Conservation (phyloP, 768 basidiomycete species). For the Boletellus emodensis region DNA sequence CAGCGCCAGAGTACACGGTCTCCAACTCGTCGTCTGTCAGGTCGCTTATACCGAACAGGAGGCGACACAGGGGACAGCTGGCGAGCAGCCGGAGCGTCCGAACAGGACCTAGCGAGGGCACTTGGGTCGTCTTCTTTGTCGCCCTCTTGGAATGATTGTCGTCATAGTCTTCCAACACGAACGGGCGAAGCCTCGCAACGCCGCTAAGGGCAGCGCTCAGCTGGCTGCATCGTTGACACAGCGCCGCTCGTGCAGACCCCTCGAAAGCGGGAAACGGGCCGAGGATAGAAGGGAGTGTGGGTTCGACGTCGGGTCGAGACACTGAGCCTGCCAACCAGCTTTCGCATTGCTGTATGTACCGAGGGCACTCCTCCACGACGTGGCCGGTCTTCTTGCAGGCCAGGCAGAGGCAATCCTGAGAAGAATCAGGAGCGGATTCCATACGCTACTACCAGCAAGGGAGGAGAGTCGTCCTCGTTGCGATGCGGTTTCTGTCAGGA, state of each 20-base stretch:
- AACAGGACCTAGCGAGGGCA: constrained; percentile 4
- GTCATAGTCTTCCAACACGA: neutral
- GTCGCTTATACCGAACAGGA: constrained; percentile 9
- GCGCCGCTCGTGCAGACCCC: neutral
- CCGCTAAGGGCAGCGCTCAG: neutral
- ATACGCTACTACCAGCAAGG: neutral
- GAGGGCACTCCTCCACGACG: constrained; percentile 1
- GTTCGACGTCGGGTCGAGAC: neutral
- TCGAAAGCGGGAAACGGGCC: neutral
- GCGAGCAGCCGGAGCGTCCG: constrained; percentile 5
- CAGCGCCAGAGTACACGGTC: neutral
- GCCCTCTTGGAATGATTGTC: neutral
- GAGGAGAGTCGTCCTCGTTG: neutral
- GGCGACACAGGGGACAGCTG: constrained; percentile 9
- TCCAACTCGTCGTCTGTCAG: constrained; percentile 2
- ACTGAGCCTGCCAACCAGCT: neutral
- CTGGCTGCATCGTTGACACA: constrained; percentile 5
- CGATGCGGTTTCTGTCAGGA: too few species aligned
- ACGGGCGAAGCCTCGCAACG: neutral
- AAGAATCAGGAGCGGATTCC: neutral
- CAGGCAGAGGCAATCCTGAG: constrained; percentile 8
- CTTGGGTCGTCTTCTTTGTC: neutral
- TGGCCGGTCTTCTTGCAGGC: constrained; percentile 9
- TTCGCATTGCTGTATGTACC: neutral
- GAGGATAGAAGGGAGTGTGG: neutral